These are phyloP conservation scores for Berberis vulgaris DNA, from an alignment of 164 flowering plant genomes.

Conservation along the genomic window DNA sequence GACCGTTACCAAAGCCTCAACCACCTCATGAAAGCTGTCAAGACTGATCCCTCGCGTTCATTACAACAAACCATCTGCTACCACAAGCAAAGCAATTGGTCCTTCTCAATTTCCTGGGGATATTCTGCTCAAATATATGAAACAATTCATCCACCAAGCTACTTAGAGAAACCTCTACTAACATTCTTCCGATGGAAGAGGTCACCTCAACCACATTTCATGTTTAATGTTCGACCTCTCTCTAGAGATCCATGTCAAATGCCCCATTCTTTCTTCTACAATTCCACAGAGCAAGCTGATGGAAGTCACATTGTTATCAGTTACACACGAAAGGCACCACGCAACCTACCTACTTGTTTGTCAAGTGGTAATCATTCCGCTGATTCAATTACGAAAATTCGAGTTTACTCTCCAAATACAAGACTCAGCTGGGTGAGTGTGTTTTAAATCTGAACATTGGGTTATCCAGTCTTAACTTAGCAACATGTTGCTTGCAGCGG, in stretches of 20 bases:
- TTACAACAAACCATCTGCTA: constrained; percentile 67
- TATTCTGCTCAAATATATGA: constrained; percentile 58
- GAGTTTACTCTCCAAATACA: constrained; percentile 28
- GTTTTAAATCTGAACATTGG: neutral
- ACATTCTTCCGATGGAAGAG: constrained; percentile 49
- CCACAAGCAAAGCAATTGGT: constrained; percentile 48
- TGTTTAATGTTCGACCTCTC: constrained; percentile 41
- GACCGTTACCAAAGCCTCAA: constrained; percentile 29
- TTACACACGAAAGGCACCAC: constrained; percentile 22
- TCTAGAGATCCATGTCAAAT: constrained; percentile 40
- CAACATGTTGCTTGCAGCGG: too few species aligned
- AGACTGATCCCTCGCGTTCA: constrained; percentile 33
- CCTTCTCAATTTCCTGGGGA: constrained; percentile 71
- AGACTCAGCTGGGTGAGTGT: constrained; percentile 14
- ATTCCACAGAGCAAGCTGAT: constrained; percentile 17
- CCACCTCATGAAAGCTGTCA: constrained; percentile 43
- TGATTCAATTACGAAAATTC: constrained; percentile 26
- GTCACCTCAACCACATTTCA: constrained; percentile 18
- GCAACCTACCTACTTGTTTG: constrained; percentile 30
- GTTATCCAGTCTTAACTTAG: neutral
- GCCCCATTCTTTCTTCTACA: constrained; percentile 53
- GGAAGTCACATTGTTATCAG: constrained; percentile 17
- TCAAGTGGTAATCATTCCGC: constrained; percentile 42
- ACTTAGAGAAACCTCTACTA: constrained; percentile 27
- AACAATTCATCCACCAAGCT: constrained; percentile 29